Conservation (phyloP, 2,329 filamentous ascomycete genomes). For the Fusarium chlamydosporum region DNA sequence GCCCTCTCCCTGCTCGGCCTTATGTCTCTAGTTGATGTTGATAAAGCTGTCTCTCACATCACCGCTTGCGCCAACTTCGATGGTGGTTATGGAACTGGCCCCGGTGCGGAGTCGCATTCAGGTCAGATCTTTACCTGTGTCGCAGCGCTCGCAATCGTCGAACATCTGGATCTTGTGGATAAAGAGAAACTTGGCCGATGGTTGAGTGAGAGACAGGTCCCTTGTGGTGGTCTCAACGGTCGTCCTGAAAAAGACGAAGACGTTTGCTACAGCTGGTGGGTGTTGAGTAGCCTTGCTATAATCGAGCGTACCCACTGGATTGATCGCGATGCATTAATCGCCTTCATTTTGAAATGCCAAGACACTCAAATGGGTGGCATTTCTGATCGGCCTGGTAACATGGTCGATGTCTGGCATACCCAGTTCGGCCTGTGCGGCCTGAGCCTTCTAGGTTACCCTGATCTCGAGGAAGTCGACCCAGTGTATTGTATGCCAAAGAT, state of each 20-base stretch:
- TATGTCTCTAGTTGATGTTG: conserved; percentile 80
- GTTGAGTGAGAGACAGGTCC: conserved; percentile 92
- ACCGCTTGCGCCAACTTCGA: conserved; percentile 92
- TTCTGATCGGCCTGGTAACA: conserved; percentile 90
- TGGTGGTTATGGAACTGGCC: conserved; percentile 90
- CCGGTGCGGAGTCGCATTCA: conserved; percentile 93
- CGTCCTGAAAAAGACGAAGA: conserved; percentile 96
- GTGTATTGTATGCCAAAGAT: conserved; percentile 86
- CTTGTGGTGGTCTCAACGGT: conserved; percentile 91
- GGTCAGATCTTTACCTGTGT: conserved; percentile 97
- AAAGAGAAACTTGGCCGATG: conserved; percentile 86
- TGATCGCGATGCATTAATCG: conserved; percentile 81
- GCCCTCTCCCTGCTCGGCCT: conserved; percentile 86
- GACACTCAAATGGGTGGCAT: conserved; percentile 88
- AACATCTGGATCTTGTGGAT: conserved; percentile 84
- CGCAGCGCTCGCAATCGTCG: conserved; percentile 86
- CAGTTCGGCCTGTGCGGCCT: conserved; percentile 89
- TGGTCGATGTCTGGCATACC: conserved; percentile 98
- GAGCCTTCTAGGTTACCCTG: conserved; percentile 84
- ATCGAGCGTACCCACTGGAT: conserved; percentile 93
- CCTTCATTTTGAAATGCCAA: conserved; percentile 90
- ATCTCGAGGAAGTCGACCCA: conserved; percentile 84
- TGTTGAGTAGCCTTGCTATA: conserved; percentile 91
- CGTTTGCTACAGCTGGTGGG: conserved; percentile 99
- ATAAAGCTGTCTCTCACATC: conserved; percentile 84